These are phyloP conservation scores for Xerocomus spinulosus DNA, from an alignment of 768 basidiomycete genomes.

Conservation along the genomic window DNA sequence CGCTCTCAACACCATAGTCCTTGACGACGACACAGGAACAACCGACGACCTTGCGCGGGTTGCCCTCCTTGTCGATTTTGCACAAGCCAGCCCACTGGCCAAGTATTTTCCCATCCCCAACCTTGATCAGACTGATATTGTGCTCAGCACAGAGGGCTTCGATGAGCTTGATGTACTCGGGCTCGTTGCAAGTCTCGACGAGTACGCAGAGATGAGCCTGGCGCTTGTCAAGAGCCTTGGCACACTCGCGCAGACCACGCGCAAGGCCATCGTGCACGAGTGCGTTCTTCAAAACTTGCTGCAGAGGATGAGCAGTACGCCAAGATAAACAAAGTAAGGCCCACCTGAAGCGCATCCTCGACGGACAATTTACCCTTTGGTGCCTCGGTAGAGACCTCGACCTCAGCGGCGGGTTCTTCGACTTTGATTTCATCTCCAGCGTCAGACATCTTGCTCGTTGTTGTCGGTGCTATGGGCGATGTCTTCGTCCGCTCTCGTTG, in stretches of 20 bases:
- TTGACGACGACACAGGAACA: conserved; percentile 96
- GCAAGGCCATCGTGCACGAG: conserved; percentile 98
- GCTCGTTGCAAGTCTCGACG: conserved; percentile 98
- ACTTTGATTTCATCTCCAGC: conserved; percentile 93
- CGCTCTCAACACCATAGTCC: conserved; percentile 93
- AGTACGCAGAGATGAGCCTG: conserved; percentile 98
- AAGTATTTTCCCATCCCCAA: conserved; percentile 95
- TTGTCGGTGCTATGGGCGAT: conserved; percentile 35
- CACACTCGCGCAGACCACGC: conserved; percentile 93
- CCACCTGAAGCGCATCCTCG: conserved; percentile 88
- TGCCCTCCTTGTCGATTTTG: conserved; percentile 99
- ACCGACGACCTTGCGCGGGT: conserved; percentile 92
- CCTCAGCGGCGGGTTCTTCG: conserved; percentile 58
- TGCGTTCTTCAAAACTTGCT: conserved; percentile 99
- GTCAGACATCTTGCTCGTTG: conserved; percentile 77
- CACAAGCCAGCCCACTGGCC: conserved; percentile 98
- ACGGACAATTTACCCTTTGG: conserved; percentile 95
- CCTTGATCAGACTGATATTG: conserved; percentile 99
- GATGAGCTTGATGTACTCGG: conserved; percentile 99
- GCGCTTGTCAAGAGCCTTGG: conserved; percentile 98
- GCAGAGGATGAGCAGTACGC: conserved; percentile 11
- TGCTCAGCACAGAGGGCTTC: conserved; percentile 99
- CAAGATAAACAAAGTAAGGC: conserved; percentile 7
- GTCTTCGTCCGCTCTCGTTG: conserved; percentile 97
- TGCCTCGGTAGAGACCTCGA: conserved; percentile 81